Percentiles rank a stretch among this genome's conserved stretches.
Evolutionary conservation across 1,284 basidiomycete species (phyloP).

Genomic region (Sphaerobolus stellatus): DNA sequence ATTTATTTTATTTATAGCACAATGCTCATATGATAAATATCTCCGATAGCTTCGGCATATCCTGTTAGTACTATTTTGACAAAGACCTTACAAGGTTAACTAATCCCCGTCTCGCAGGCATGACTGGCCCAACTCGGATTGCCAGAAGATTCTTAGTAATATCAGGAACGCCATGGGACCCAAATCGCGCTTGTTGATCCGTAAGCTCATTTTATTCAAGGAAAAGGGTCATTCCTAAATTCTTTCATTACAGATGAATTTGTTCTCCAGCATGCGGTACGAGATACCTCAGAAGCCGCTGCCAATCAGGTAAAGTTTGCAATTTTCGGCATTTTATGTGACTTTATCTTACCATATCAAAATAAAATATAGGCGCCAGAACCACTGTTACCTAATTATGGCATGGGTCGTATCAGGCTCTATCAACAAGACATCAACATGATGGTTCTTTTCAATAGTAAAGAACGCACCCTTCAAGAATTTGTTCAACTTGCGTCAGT

Average conservation of each 20-base stretch:
- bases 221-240: not conserved
- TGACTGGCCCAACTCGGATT: constrained; percentile 27
- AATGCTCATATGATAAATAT: not conserved
- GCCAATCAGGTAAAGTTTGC: not conserved
- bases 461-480: constrained; percentile 33
- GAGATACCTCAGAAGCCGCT: not conserved
- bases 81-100: not conserved
- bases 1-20: too few species aligned
- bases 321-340: not conserved
- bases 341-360: constrained; percentile 16
- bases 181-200: constrained; percentile 20
- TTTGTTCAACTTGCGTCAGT: constrained; percentile 30
- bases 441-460: constrained; percentile 29
- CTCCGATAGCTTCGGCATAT: constrained; percentile 5
- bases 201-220: constrained; percentile 16
- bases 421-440: constrained; percentile 34
- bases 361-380: too few species aligned
- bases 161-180: constrained; percentile 24
- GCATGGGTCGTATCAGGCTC: constrained; percentile 28
- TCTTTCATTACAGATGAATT: constrained; percentile 20
- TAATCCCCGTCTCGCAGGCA: constrained; percentile 19
- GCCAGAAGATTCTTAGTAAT: constrained; percentile 25
- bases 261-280: constrained; percentile 18
- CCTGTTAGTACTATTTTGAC: not conserved
- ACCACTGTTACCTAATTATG: constrained; percentile 36